Conservation (phyloP, 2,329 filamentous ascomycete genomes). For the Hymenoscyphus occultus region DNA sequence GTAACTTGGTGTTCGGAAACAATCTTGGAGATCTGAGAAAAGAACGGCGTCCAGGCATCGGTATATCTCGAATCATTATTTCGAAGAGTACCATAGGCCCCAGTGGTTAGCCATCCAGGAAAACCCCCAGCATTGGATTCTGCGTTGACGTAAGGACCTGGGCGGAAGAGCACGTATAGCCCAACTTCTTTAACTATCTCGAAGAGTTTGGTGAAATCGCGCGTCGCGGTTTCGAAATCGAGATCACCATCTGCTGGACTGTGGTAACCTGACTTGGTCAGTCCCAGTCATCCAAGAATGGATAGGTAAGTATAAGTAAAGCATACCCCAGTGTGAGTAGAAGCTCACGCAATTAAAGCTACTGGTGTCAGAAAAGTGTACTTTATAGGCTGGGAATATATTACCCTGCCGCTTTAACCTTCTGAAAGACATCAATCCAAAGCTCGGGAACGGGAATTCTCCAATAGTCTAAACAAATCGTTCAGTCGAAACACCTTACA, state of each 20-base stretch:
- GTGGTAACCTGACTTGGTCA: conserved; percentile 40
- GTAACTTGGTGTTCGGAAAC: conserved; percentile 53
- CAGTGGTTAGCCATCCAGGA: conserved; percentile 60
- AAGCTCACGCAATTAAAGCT: conserved; percentile 74
- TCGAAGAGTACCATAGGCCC: conserved; percentile 52
- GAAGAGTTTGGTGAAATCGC: conserved; percentile 64
- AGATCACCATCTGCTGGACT: conserved; percentile 65
- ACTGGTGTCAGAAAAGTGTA: conserved; percentile 8
- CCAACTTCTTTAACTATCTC: conserved; percentile 69
- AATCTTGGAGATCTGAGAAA: conserved; percentile 48
- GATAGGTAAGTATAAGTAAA: conserved; percentile 42
- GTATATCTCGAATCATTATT: conserved; percentile 53
- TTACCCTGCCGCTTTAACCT: conserved; percentile 70
- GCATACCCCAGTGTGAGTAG: conserved; percentile 74
- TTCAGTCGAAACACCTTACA: background rate
- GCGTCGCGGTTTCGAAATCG: conserved; percentile 57
- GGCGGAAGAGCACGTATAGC: conserved; percentile 69
- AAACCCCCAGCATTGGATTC: conserved; percentile 62
- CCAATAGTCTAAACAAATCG: conserved; percentile 41
- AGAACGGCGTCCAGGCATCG: conserved; percentile 53
- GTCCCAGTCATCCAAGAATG: background rate
- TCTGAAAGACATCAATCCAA: conserved; percentile 74
- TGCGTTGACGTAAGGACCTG: conserved; percentile 65
- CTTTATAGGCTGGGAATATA: background rate
- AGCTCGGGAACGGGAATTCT: conserved; percentile 57